These are phyloP conservation scores for Podila epicladia DNA, from an alignment of 192 early-diverging fungal genomes.

Conservation along the genomic window DNA sequence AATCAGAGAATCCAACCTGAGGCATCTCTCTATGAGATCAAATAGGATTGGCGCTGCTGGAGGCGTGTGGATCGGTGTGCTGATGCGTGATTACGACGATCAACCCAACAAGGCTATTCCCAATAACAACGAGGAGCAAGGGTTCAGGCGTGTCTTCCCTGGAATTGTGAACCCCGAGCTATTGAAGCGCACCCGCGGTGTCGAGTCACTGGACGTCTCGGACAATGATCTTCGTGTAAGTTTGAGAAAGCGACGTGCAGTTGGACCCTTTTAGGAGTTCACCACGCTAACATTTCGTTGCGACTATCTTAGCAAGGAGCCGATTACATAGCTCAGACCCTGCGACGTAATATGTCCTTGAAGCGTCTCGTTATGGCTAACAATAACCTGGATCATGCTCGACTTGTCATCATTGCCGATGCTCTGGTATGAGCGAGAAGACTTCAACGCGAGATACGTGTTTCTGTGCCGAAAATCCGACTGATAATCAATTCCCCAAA, in stretches of 20 bases:
- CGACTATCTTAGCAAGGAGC: constrained; percentile 49
- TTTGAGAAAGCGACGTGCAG: background rate
- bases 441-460: background rate
- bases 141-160: constrained; percentile 43
- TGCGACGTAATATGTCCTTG: constrained; percentile 60
- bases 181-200: constrained; percentile 42
- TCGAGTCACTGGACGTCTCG: constrained; percentile 51
- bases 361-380: constrained; percentile 52
- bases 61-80: constrained; percentile 62
- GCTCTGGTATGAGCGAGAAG: constrained; percentile 53
- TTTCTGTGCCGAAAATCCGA: background rate
- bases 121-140: constrained; percentile 48
- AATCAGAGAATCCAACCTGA: constrained; percentile 54
- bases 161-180: constrained; percentile 38
- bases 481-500: background rate
- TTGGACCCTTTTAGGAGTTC: too few species aligned
- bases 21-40: constrained; percentile 53
- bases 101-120: constrained; percentile 38
- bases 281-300: too few species aligned
- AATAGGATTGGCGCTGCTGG: constrained; percentile 59
- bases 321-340: constrained; percentile 65
- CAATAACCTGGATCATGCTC: constrained; percentile 61
- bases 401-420: constrained; percentile 56
- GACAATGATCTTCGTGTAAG: constrained; percentile 58
- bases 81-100: constrained; percentile 65